Conservation (phyloP, 306 rosid genomes). For the Argentina anserina region DNA sequence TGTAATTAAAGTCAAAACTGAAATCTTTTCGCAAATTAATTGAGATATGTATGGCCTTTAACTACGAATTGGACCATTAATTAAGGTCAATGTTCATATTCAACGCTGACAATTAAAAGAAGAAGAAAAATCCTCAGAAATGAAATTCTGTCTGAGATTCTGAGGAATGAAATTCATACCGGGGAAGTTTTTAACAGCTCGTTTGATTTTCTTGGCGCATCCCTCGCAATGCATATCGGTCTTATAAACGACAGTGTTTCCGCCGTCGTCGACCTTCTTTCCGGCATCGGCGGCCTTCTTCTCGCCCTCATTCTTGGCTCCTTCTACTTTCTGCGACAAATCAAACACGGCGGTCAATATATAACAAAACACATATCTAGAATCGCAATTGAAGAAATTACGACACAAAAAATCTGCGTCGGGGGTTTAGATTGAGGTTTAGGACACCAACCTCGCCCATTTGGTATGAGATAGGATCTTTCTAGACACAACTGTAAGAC, state of each 20-base stretch:
- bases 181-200: conserved; percentile 39
- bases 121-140: not conserved
- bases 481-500: not conserved
- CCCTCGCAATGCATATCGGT: conserved; percentile 89
- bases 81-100: not conserved
- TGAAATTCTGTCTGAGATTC: not conserved
- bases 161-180: conserved; percentile 33
- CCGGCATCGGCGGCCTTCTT: conserved; percentile 52
- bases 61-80: not conserved
- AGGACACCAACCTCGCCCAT: conserved; percentile 64
- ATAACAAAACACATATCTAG: not conserved
- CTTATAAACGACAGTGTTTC: conserved; percentile 46
- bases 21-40: not conserved
- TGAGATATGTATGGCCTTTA: not conserved
- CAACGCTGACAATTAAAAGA: not conserved
- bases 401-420: not conserved
- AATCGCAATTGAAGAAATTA: not conserved
- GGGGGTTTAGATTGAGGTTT: not conserved
- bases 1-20: not conserved
- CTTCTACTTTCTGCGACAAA: conserved; percentile 41
- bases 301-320: conserved; percentile 44
- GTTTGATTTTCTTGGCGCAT: conserved; percentile 65
- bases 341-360: not conserved
- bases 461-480: not conserved
- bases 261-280: conserved; percentile 41